Evolutionary conservation across 805 yeast species (phyloP), one percentile per base, ranked within the genome.

Genomic region (Saccharomycopsis fodiens): DNA sequence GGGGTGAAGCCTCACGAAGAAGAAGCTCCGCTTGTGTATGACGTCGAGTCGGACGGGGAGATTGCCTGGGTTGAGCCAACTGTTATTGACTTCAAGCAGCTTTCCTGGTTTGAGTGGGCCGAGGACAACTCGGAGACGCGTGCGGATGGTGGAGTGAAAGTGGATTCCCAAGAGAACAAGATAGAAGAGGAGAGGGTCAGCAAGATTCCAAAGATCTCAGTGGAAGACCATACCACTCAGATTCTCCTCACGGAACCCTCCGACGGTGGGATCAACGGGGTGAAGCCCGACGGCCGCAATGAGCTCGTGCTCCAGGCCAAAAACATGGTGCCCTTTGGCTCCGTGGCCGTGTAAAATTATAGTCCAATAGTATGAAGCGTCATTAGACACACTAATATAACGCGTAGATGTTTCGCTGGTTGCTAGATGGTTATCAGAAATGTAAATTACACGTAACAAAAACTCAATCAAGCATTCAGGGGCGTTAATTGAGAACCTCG

Each of bases 111-210:
- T n/a, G 45, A 55, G 21, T 42, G 27, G 19, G 23, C 25, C 13
- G 51, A 52, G 10, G 47, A 52, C 16, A 59, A 59, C 53, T 45
- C 59, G 6, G 45, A 45, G 38, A 41, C 49, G n/a, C 46, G 53
- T 21, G 57, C 61, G 3, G 64, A 62, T n/a, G 68, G 68, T 4
- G 15, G 27, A 4, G 42, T 39, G 35, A 46, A 39, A 13, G 56
- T 63, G 6, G 53, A 49, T 7, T 54, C 61, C 31, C 51, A 50
- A 13, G 66, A 62, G 44, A 56, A 52, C 8, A 46, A 19, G 16
- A 45, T 40, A 15, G 63, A 58, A 44, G 45, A 43, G 21, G 47
- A 32, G 31, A 54, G 64, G 13, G 63, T 59, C 40, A 31, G 46
- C 2, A 35, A 20, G 3, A 55, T 53, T n/a, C 54, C 52, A 5